Evolutionary conservation across 257 asterid genomes (phyloP).

Genomic region (Scutellaria galericulata): DNA sequence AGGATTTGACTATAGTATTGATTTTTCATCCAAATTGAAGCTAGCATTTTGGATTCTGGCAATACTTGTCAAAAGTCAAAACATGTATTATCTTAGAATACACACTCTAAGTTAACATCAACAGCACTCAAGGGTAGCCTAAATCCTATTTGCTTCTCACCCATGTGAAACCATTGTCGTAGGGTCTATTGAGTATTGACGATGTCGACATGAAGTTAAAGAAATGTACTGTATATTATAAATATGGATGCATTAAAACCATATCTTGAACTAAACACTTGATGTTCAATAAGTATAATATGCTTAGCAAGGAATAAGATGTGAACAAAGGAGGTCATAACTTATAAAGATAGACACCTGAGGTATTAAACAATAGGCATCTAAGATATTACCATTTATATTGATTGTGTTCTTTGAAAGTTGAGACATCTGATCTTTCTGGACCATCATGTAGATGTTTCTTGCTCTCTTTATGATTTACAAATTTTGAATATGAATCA

Average conservation of each 20-base stretch:
- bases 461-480: neutral
- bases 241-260: neutral
- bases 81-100: neutral
- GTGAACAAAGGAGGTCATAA: no score
- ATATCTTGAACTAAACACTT: neutral
- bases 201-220: slow-evolving; percentile 2
- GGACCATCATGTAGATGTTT: neutral
- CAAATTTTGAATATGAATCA: neutral
- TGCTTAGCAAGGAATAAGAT: neutral
- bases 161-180: neutral
- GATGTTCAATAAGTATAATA: neutral
- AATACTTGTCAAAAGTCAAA: slow-evolving; percentile 7
- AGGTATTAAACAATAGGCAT: slow-evolving; percentile 5
- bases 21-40: slow-evolving; percentile 7
- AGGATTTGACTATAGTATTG: slow-evolving; percentile 2
- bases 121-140: slow-evolving; percentile 11
- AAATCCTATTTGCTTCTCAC: neutral
- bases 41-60: slow-evolving; percentile 19
- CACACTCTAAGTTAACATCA: neutral
- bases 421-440: slow-evolving; percentile 4
- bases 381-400: neutral
- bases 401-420: neutral
- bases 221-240: neutral
- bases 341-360: neutral
- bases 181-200: neutral